phyloP scores from a whole-genome alignment of 2,329 filamentous ascomycete species.

The Bertia moriformis region DNA sequence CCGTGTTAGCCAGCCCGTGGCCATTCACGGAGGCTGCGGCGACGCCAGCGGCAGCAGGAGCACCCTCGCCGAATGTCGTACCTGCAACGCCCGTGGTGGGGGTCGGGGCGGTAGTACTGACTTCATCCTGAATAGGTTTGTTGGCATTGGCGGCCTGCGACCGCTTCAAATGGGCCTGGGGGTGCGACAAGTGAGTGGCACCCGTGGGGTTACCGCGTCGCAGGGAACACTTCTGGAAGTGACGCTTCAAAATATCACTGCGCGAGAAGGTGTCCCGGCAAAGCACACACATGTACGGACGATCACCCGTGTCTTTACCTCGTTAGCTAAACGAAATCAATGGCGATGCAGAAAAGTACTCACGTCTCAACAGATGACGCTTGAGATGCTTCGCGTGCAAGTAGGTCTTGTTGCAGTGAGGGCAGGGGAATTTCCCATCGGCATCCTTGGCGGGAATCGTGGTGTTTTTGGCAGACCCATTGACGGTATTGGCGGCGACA shows the following conservation, averaged over 20 bases:
- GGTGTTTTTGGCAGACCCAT: constrained; percentile 58
- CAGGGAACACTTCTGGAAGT: constrained; percentile 98
- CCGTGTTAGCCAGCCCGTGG: constrained; percentile 18
- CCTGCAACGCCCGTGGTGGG: constrained; percentile 23
- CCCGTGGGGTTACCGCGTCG: constrained; percentile 90
- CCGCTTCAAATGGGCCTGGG: constrained; percentile 78
- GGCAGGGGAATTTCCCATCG: constrained; percentile 94
- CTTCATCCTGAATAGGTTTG: constrained; percentile 25
- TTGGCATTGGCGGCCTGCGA: constrained; percentile 32
- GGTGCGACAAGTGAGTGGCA: constrained; percentile 85
- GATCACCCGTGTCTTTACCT: constrained; percentile 82
- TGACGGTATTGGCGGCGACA: constrained; percentile 38
- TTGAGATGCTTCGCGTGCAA: constrained; percentile 94
- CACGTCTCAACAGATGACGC: constrained; percentile 87
- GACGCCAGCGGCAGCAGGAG: too few relatives aligned
- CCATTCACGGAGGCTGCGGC: constrained; percentile 25
- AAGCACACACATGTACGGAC: constrained; percentile 93
- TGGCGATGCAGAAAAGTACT: constrained; percentile 38
- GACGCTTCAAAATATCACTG: constrained; percentile 94
- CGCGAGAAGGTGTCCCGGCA: constrained; percentile 97
- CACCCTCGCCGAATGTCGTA: constrained; percentile 22
- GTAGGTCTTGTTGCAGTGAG: constrained; percentile 96
- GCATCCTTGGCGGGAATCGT: constrained; percentile 87
- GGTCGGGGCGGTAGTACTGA: constrained; percentile 23
- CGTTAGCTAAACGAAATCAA: constrained; percentile 15